A percentile compares a stretch with the other conserved stretches of the same genome.
Evolutionary conservation across 179 eudicot species (phyloP).

Genomic region (Spinacia oleracea): DNA sequence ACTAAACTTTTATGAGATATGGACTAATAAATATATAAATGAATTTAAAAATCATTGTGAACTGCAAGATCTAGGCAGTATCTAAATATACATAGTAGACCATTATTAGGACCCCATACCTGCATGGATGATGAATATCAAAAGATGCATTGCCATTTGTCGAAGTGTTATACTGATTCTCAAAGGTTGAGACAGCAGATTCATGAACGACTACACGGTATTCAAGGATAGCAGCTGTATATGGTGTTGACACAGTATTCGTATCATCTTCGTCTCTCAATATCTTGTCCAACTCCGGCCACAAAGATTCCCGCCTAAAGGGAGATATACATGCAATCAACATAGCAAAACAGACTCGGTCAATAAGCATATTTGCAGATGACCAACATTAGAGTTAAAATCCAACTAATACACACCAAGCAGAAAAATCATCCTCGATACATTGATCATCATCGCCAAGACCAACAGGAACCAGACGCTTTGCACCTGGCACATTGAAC

Average conservation of each 20-base stretch:
- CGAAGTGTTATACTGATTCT: conserved; percentile 37
- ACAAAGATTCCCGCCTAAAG: conserved; percentile 70
- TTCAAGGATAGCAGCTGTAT: conserved; percentile 77
- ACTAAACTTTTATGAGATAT: background rate
- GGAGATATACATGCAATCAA: conserved; percentile 8
- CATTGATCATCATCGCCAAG: conserved; percentile 91
- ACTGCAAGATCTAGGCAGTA: background rate
- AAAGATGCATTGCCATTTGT: conserved; percentile 65
- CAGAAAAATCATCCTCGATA: conserved; percentile 87
- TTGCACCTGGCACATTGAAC: conserved; percentile 55
- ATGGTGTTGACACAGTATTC: conserved; percentile 64
- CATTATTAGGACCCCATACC: conserved; percentile 40
- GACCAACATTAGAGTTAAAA: background rate
- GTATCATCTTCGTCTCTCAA: conserved; percentile 61
- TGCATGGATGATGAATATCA: conserved; percentile 93
- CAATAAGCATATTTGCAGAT: conserved; percentile 12
- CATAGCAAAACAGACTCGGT: background rate
- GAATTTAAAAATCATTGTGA: too few relatives aligned
- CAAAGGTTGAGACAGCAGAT: conserved; percentile 31
- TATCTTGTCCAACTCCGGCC: conserved; percentile 89
- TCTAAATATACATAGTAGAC: conserved; percentile 3
- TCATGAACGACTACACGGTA: conserved; percentile 71
- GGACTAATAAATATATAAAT: background rate
- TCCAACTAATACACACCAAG: conserved; percentile 50
- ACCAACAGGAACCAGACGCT: conserved; percentile 71